phyloP scores from a whole-genome alignment of 192 early-diverging fungal species.

The Coemansia sp. region DNA sequence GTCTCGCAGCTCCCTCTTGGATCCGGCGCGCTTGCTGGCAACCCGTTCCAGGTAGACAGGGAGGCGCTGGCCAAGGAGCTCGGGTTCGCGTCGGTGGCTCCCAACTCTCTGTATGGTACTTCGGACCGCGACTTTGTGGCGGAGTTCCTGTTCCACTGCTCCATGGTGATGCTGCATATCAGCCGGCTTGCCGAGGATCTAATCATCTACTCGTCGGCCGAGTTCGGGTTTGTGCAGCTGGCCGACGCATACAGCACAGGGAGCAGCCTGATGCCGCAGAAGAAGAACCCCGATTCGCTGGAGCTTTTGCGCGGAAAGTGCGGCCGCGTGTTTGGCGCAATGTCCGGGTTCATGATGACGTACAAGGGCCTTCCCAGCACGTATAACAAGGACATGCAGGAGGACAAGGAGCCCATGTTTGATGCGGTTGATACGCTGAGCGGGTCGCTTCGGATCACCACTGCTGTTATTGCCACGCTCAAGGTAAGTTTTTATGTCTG shows the following conservation, averaged over 20 bases:
- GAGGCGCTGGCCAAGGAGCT: conserved; percentile 84
- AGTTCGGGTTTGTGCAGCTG: conserved; percentile 93
- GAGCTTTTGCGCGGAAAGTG: conserved; percentile 96
- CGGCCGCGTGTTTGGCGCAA: conserved; percentile 93
- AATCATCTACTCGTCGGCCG: conserved; percentile 88
- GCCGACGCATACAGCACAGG: conserved; percentile 99
- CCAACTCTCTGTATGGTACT: conserved; percentile 90
- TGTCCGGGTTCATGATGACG: conserved; percentile 97
- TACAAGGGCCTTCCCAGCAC: conserved; percentile 96
- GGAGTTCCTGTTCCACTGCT: conserved; percentile 95
- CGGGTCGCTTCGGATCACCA: conserved; percentile 88
- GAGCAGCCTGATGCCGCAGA: conserved; percentile 97
- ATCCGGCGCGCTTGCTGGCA: conserved; percentile 92
- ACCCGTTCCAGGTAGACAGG: conserved; percentile 95
- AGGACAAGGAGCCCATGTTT: conserved; percentile 99
- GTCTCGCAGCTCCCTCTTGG: conserved; percentile 87
- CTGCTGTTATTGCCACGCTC: conserved; percentile 90
- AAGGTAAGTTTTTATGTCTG: conserved; percentile 46
- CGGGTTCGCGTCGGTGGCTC: conserved; percentile 79
- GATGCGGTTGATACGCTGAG: conserved; percentile 87
- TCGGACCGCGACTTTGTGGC: conserved; percentile 97
- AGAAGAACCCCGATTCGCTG: conserved; percentile 97
- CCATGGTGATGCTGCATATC: conserved; percentile 88
- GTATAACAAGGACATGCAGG: conserved; percentile 99
- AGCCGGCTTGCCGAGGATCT: conserved; percentile 91